These are phyloP conservation scores for Alternaria sp. DNA, from an alignment of 2,329 filamentous ascomycete genomes.

Conservation along the genomic window DNA sequence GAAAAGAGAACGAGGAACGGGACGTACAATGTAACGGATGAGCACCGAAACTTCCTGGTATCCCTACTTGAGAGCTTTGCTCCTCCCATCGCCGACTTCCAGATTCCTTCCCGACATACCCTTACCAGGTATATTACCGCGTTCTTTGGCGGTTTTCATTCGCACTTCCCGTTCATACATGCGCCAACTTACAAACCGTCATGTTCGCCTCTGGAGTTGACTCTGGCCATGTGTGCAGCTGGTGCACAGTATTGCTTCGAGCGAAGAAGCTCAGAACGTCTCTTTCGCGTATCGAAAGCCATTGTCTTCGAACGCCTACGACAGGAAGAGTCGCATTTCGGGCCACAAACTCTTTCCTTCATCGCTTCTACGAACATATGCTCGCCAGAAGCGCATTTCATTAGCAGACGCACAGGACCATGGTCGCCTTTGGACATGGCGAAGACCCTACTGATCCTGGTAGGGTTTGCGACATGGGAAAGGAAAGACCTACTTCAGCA, in stretches of 20 bases:
- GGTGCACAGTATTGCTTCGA: constrained; percentile 46
- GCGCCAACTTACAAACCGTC: constrained; percentile 40
- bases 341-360: constrained; percentile 30
- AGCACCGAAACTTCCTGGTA: constrained; percentile 31
- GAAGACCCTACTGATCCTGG: constrained; percentile 38
- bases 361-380: constrained; percentile 20
- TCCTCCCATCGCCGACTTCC: constrained; percentile 30
- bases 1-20: constrained; percentile 24
- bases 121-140: constrained; percentile 40
- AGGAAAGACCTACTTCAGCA: constrained; percentile 37
- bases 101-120: constrained; percentile 39
- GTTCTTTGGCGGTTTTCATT: constrained; percentile 41
- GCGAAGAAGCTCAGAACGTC: constrained; percentile 32
- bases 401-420: constrained; percentile 22
- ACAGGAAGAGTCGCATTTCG: constrained; percentile 33
- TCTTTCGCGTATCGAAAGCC: constrained; percentile 38
- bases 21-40: constrained; percentile 36
- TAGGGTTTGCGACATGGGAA: constrained; percentile 43
- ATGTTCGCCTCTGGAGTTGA: constrained; percentile 39
- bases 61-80: constrained; percentile 27
- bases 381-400: constrained; percentile 10
- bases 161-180: constrained; percentile 44
- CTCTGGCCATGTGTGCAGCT: constrained; percentile 41
- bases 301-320: constrained; percentile 37
- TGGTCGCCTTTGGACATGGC: constrained; percentile 38